phyloP scores from a whole-genome alignment of 306 rosid genomes.

The Geum urbanum region DNA sequence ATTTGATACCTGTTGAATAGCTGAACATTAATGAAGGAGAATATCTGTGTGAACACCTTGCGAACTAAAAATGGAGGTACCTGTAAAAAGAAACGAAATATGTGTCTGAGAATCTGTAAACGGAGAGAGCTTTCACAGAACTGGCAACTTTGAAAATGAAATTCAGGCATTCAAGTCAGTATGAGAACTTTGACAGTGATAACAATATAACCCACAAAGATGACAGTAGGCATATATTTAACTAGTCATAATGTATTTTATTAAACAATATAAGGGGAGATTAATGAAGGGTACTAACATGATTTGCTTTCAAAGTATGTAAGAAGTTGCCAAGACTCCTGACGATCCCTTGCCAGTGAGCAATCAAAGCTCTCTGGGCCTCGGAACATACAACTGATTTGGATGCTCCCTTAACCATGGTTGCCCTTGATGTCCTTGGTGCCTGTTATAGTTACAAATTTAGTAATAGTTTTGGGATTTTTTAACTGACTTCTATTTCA shows the following conservation, averaged over 20 bases:
- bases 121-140: background rate
- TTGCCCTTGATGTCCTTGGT: slow-evolving; percentile 87
- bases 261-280: background rate
- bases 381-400: slow-evolving; percentile 70
- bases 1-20: slow-evolving; percentile 82
- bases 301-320: slow-evolving; percentile 80
- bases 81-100: slow-evolving; percentile 34
- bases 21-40: slow-evolving; percentile 97
- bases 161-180: background rate
- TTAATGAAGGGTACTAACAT: slow-evolving; percentile 52
- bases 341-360: slow-evolving; percentile 99
- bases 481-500: background rate
- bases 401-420: slow-evolving; percentile 91
- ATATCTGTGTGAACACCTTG: slow-evolving; percentile 91
- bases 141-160: background rate
- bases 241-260: background rate
- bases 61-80: slow-evolving; percentile 95
- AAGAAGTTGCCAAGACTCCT: slow-evolving; percentile 75
- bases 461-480: background rate
- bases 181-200: background rate
- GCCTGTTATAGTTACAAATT: slow-evolving; percentile 45
- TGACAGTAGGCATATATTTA: background rate
- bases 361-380: slow-evolving; percentile 91
- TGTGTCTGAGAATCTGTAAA: background rate
- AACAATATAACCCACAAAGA: background rate